Percentiles rank a stretch among this genome's conserved stretches.
Evolutionary conservation across 2,329 filamentous ascomycete species (phyloP).

Genomic region (Botrytis paeoniae): DNA sequence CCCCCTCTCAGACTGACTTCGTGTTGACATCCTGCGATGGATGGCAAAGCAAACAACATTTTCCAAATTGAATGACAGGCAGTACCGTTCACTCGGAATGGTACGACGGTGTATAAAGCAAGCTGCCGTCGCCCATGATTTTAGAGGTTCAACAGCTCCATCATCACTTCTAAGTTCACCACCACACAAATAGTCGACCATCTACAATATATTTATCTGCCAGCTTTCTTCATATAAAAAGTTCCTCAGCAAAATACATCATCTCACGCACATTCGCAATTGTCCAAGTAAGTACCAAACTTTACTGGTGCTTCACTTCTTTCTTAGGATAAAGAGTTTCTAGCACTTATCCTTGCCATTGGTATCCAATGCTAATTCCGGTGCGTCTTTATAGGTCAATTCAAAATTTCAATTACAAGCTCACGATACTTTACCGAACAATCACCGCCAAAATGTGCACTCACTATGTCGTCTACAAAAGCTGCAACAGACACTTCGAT

Average conservation of each 20-base stretch:
- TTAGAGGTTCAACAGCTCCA: constrained; percentile 21
- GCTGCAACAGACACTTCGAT: background rate
- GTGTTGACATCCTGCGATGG: constrained; percentile 26
- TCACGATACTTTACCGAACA: background rate
- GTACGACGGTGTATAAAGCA: constrained; percentile 37
- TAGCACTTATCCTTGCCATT: constrained; percentile 1
- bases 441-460: constrained; percentile 16
- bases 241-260: background rate
- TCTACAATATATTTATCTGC: constrained; percentile 11
- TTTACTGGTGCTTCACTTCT: background rate
- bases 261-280: background rate
- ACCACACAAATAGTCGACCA: constrained; percentile 7
- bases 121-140: constrained; percentile 30
- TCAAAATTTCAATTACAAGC: background rate
- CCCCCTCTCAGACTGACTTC: constrained; percentile 21
- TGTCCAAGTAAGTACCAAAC: constrained; percentile 12
- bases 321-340: background rate
- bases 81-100: constrained; percentile 36
- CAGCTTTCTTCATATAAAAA: constrained; percentile 6
- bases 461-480: constrained; percentile 3
- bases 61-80: constrained; percentile 31
- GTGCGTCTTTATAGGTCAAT: constrained; percentile 1
- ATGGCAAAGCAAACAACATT: constrained; percentile 35
- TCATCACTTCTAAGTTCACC: constrained; percentile 16
- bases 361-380: constrained; percentile 1